Conservation (phyloP, 805 yeast species). For the Pichia cabralensis region DNA sequence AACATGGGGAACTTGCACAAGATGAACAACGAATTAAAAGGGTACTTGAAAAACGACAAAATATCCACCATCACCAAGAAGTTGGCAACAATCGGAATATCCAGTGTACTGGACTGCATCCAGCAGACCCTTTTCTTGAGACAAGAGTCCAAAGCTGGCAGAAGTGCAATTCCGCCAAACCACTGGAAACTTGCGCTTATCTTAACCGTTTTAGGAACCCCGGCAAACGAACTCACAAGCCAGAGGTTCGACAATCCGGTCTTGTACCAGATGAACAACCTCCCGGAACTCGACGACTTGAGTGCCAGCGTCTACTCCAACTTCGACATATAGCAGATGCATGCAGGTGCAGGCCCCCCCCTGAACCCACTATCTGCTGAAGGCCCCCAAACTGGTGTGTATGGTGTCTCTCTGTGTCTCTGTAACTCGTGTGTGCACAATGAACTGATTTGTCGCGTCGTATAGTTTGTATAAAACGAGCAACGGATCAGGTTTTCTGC, state of each 20-base stretch:
- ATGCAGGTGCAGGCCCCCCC: too few species aligned
- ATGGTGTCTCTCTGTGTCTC: too few species aligned
- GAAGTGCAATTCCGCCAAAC: background rate
- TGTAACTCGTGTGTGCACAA: too few species aligned
- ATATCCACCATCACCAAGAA: conserved; percentile 25
- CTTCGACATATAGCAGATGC: conserved; percentile 34
- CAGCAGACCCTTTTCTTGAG: too few species aligned
- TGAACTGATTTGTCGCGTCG: too few species aligned
- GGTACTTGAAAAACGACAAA: conserved; percentile 20
- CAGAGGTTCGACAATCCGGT: conserved; percentile 24
- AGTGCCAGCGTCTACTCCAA: conserved; percentile 88
- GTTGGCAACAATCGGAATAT: conserved; percentile 35
- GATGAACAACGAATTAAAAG: conserved; percentile 22
- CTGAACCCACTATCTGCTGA: too few species aligned
- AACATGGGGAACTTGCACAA: conserved; percentile 22
- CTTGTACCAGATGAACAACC: conserved; percentile 32
- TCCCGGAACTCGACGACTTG: conserved; percentile 68
- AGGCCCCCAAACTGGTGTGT: too few species aligned
- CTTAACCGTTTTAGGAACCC: conserved; percentile 59
- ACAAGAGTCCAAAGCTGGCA: too few species aligned
- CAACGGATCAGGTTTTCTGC: too few species aligned
- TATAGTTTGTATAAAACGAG: too few species aligned
- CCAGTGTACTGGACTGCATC: too few species aligned
- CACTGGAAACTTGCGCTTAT: conserved; percentile 55
- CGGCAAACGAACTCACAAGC: conserved; percentile 33